Conservation (phyloP, 2,329 filamentous ascomycete genomes). For the Phyllachora maydis region DNA sequence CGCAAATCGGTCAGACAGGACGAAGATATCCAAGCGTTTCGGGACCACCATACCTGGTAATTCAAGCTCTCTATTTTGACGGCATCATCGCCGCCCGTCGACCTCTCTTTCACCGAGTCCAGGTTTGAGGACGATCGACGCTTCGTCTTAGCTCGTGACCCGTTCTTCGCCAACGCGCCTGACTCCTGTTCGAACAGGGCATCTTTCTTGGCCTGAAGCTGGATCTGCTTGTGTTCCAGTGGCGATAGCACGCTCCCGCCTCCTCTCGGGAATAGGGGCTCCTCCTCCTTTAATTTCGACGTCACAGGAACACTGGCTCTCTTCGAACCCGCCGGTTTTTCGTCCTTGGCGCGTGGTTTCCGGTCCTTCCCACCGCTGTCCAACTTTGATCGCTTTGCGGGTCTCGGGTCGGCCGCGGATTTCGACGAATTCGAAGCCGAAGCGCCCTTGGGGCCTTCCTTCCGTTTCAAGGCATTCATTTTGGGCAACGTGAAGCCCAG, state of each 20-base stretch:
- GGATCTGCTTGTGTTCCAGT: conserved; percentile 89
- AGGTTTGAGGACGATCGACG: conserved; percentile 15
- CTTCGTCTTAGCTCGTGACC: conserved; percentile 29
- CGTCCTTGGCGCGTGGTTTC: conserved; percentile 7
- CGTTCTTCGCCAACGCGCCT: conserved; percentile 23
- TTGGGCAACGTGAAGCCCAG: too few species aligned
- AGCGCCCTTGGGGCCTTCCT: conserved; percentile 31
- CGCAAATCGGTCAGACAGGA: too few species aligned
- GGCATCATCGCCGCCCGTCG: conserved; percentile 28
- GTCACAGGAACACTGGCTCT: conserved; percentile 12
- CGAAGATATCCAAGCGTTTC: too few species aligned
- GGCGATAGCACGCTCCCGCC: conserved; percentile 81
- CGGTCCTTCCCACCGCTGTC: conserved; percentile 9
- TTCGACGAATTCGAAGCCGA: conserved; percentile 26
- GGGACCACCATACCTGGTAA: conserved; percentile 67
- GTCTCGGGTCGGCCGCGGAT: conserved; percentile 20
- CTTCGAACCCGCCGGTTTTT: conserved; percentile 12
- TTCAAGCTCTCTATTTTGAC: conserved; percentile 73
- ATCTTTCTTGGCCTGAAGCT: conserved; percentile 80
- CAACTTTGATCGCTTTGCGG: conserved; percentile 23
- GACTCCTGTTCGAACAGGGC: conserved; percentile 72
- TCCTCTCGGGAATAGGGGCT: conserved; percentile 78
- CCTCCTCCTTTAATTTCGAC: conserved; percentile 48
- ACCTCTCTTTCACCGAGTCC: too few species aligned
- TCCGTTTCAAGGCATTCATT: conserved; percentile 37